Conservation (phyloP, 192 early-diverging fungal species). For the Coemansia umbellata region DNA sequence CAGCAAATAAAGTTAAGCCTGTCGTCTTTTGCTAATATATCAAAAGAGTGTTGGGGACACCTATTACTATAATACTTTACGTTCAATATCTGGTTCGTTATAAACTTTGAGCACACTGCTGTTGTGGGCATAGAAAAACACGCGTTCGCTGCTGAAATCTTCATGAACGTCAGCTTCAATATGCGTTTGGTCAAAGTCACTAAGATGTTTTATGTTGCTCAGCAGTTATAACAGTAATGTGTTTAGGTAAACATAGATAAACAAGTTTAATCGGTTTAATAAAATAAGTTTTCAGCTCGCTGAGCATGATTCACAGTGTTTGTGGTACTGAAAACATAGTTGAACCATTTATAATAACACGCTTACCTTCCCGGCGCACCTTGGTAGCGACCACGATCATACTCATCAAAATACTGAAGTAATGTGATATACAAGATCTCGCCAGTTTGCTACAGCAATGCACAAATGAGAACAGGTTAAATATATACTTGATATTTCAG, state of each 20-base stretch:
- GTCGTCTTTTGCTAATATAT: no score
- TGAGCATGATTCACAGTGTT: no score
- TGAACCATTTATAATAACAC: no score
- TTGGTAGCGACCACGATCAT: constrained; percentile 1
- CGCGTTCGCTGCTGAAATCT: constrained; percentile 11
- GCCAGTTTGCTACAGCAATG: constrained; percentile 43
- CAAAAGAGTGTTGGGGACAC: no score
- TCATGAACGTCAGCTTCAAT: constrained; percentile 10
- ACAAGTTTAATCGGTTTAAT: no score
- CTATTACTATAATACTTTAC: constrained; percentile 26
- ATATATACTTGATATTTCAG: background rate
- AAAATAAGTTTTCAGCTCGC: no score
- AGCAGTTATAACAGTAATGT: no score
- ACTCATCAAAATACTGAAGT: constrained; percentile 34
- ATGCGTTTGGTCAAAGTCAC: constrained; percentile 7
- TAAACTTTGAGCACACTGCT: constrained; percentile 29
- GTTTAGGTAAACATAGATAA: no score
- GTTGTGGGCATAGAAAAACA: constrained; percentile 34
- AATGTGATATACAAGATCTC: constrained; percentile 32
- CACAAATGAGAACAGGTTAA: background rate
- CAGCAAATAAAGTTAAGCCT: no score
- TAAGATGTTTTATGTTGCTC: no score
- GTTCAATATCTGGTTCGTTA: constrained; percentile 11
- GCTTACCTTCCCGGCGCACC: constrained; percentile 5
- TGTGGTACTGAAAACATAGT: no score